Conservation (phyloP, 2,329 filamentous ascomycete species). For the Botrytis sinoallii region DNA sequence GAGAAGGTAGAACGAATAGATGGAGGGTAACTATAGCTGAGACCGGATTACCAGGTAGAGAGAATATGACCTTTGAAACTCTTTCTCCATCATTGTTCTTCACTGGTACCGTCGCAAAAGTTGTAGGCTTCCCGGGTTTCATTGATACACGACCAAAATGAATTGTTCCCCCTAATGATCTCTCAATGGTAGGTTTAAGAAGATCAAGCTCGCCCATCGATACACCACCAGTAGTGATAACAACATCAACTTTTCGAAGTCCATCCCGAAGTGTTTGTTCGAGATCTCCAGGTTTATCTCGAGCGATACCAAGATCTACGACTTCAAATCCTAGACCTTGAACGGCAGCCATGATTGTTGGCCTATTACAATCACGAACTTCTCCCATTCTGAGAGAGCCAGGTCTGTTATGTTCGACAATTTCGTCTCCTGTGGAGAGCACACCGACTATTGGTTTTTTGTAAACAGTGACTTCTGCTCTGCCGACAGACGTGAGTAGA, state of each 20-base stretch:
- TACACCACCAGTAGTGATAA: slow-evolving; percentile 91
- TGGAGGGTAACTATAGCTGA: slow-evolving; percentile 91
- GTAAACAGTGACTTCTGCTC: slow-evolving; percentile 67
- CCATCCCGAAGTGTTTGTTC: slow-evolving; percentile 75
- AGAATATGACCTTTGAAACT: slow-evolving; percentile 73
- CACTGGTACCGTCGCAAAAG: slow-evolving; percentile 82
- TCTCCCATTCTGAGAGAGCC: slow-evolving; percentile 70
- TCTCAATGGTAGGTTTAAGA: slow-evolving; percentile 92
- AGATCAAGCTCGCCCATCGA: slow-evolving; percentile 98
- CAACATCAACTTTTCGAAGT: slow-evolving; percentile 70
- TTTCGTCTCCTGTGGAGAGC: slow-evolving; percentile 91
- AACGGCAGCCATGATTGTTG: slow-evolving; percentile 78
- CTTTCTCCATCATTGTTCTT: slow-evolving; percentile 58
- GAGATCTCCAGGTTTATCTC: slow-evolving; percentile 68
- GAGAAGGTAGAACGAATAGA: slow-evolving; percentile 83
- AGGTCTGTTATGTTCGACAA: slow-evolving; percentile 69
- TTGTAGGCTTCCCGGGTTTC: slow-evolving; percentile 98
- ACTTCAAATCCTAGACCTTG: slow-evolving; percentile 72
- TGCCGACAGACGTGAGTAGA: slow-evolving; percentile 80
- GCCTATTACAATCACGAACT: slow-evolving; percentile 90
- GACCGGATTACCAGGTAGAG: slow-evolving; percentile 89
- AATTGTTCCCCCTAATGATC: slow-evolving; percentile 82
- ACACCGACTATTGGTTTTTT: slow-evolving; percentile 77
- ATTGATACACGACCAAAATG: slow-evolving; percentile 95
- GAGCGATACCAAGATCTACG: slow-evolving; percentile 82